These are phyloP conservation scores for Syzygium oleosum DNA, from an alignment of 345 rosid genomes.

Conservation along the genomic window DNA sequence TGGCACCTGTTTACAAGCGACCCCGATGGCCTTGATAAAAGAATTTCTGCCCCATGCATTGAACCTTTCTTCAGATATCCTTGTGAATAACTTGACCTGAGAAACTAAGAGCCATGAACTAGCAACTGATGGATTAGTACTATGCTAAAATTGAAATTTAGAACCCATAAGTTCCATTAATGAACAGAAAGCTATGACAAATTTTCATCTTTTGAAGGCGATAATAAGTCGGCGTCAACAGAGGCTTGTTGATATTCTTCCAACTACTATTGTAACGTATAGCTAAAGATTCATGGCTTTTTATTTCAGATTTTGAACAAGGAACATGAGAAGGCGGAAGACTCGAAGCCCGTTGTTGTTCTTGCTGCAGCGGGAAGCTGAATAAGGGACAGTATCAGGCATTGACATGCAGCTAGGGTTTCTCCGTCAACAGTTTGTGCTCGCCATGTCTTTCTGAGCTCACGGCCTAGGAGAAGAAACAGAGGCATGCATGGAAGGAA, in stretches of 20 bases:
- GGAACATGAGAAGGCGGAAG: slow-evolving; percentile 90
- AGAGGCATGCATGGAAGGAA: not conserved
- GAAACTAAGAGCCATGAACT: not conserved
- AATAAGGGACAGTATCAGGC: not conserved
- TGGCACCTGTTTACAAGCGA: not conserved
- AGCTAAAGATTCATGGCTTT: not conserved
- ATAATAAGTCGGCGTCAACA: not conserved
- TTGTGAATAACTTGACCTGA: not conserved
- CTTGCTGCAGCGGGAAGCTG: slow-evolving; percentile 38
- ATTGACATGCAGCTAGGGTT: not conserved
- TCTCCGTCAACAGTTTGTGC: not conserved
- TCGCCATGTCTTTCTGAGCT: not conserved
- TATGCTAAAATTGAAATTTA: not conserved
- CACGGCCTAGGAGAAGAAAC: not conserved
- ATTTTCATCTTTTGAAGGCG: not conserved
- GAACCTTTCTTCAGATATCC: not conserved
- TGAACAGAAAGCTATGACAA: not conserved
- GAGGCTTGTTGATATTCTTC: not conserved
- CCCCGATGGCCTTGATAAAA: not conserved
- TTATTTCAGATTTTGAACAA: slow-evolving; percentile 65
- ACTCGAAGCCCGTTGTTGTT: slow-evolving; percentile 58
- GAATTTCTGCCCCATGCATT: not conserved
- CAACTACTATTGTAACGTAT: not conserved
- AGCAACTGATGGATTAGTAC: not conserved
- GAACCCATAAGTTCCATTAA: not conserved